Conservation (phyloP, 495 filamentous ascomycete species). For the Umbilicaria muhlenbergii region DNA sequence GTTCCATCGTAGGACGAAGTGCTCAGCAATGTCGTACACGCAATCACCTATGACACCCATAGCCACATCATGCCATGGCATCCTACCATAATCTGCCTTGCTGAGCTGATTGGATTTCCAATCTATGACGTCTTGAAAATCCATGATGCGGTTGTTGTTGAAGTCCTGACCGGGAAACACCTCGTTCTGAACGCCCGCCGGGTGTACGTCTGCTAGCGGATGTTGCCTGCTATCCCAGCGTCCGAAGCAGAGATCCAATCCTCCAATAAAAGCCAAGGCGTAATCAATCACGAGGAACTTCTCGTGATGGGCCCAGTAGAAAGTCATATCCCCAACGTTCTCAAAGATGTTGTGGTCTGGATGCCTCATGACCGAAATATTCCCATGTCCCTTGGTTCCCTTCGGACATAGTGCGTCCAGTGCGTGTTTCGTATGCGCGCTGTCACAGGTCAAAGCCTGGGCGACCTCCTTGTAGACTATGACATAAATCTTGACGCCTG, state of each 20-base stretch:
- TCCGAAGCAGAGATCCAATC: constrained; percentile 91
- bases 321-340: constrained; percentile 90
- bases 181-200: constrained; percentile 63
- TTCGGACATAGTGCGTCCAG: constrained; percentile 66
- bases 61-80: constrained; percentile 96
- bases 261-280: constrained; percentile 76
- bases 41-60: constrained; percentile 82
- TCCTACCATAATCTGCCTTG: constrained; percentile 82
- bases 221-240: constrained; percentile 84
- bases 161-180: constrained; percentile 94
- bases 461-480: constrained; percentile 85
- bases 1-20: constrained; percentile 94
- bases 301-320: constrained; percentile 98
- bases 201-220: constrained; percentile 73
- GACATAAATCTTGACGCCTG: constrained; percentile 86
- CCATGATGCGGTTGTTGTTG: constrained; percentile 91
- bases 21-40: constrained; percentile 89
- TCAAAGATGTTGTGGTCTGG: constrained; percentile 92
- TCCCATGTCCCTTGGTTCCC: constrained; percentile 64
- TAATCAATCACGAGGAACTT: constrained; percentile 95
- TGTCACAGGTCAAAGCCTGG: constrained; percentile 82
- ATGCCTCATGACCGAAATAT: constrained; percentile 81
- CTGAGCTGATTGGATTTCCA: constrained; percentile 90
- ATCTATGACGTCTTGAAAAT: constrained; percentile 78
- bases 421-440: constrained; percentile 80